Base-by-base conservation (phyloP, 2,329 filamentous ascomycete species). In the Pseudogymnoascus sp. region DNA sequence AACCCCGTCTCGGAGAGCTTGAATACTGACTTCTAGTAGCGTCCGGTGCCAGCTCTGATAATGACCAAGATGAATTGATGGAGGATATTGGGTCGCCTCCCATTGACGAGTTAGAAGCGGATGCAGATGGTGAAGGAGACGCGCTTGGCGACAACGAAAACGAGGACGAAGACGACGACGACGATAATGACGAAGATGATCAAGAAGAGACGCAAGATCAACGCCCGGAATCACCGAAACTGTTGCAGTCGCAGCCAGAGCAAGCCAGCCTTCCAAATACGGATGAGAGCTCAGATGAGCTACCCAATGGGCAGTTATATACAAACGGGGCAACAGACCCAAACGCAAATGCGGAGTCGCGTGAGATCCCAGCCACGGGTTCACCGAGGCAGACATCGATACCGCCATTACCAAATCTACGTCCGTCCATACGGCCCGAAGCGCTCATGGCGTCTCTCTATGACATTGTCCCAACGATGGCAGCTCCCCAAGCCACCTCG, bases 381-480 rank as follows among this genome's bases (percentile, higher is more conserved):
- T 72, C 70, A 42, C 72, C 67, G 29, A 67, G 58, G 63, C 69
- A 67, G 61, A 62, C 60, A 59, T 69, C 74, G 70, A 64, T 68
- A 65, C 42, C 70, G 72, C 40, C 77, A 75, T 64, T 80, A 76
- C 67, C 73, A 69, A 45, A 72, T 68, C 64, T 79, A 73, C 85
- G 83, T 58, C 88, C 87, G 0, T 80, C 77, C 59, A 81, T 92
- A n/a, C 85, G 89, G 0, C 81, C 87, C 9, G 92, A 96, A 71
- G 89, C 86, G n/a, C 77, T 96, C 59, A 87, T 82, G 1, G 93
- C 94, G 12, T 78, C 81, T 40, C 84, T 88, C 1, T 99, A 97
- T 78, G 94, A 99, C 72, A 96, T 99, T 64, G 88, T 96, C 1
- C 94, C 94, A 1, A 97, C 94, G 21, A 97, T 97, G 77, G 94